Evolutionary conservation across 352 stramenopile species (phyloP), one percentile per base, ranked within the genome.

Genomic region (Aphanomyces cochlioides): DNA sequence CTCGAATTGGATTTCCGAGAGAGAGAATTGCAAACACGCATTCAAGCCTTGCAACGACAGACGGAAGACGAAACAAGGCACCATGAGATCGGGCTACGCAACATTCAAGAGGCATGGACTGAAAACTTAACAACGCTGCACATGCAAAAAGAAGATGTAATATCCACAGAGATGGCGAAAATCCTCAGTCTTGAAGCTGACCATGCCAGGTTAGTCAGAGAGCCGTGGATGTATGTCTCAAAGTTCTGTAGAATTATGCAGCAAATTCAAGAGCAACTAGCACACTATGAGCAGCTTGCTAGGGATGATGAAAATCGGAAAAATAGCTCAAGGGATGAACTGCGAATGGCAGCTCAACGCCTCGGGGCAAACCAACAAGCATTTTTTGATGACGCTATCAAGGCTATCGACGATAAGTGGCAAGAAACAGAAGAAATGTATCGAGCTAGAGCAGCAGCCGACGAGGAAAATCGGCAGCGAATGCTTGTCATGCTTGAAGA

Each of bases 111-210:
- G 15, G 7, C 15, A 4, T 66, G 58, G 58, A 66, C 39, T 3
- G 58, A 66, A 41, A 17, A 17, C 13, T 28, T 66, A 17, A 66
- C 28, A 12, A 28, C 15, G n/a, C 28, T 66, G 58, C n/a, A 50
- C 58, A 66, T 66, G 58, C 7, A 66, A 53, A 66, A 21, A 15
- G 58, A 66, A 50, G 58, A 66, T 41, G 37, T 21, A 8, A n/a
- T 38, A n/a, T 66, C 58, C 8, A 15, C 13, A 5, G 28, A 41
- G n/a, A 17, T 53, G 7, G 39, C 7, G 8, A 12, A 53, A 3
- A 47, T 66, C 39, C 12, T 10, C n/a, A 7, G n/a, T 38, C 4
- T 66, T 7, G 5, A 38, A 17, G 37, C 15, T 6, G 37, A 15
- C 38, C 58, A 66, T 66, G 37, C 39, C 39, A 58, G 50, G 50